These are phyloP conservation scores for Melaleuca alternifolia DNA, from an alignment of 345 rosid genomes.

Conservation along the genomic window DNA sequence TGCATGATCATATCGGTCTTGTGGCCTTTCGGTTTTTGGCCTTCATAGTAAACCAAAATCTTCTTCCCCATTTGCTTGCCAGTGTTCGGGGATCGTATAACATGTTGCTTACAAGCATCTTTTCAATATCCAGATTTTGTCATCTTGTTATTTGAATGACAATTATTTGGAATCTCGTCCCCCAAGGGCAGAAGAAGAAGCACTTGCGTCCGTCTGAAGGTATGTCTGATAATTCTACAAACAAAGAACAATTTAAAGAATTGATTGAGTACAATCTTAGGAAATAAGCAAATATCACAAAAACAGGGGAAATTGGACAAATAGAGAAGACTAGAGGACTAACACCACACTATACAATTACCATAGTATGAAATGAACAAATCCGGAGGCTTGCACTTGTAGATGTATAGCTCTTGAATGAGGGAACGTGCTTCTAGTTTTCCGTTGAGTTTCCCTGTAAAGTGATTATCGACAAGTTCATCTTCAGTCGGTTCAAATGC, in stretches of 20 bases:
- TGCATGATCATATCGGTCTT: background rate
- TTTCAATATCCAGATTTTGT: background rate
- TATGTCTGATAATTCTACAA: background rate
- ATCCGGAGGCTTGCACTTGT: background rate
- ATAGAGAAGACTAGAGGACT: background rate
- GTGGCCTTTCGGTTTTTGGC: background rate
- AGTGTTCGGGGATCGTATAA: background rate
- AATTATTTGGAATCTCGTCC: background rate
- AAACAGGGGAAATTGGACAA: background rate
- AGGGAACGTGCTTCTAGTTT: background rate
- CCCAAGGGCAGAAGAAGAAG: background rate
- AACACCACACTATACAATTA: background rate
- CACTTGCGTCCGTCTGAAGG: background rate
- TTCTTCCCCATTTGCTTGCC: background rate
- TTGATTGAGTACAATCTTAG: background rate
- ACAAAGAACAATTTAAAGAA: background rate
- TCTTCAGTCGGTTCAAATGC: background rate
- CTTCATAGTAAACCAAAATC: background rate
- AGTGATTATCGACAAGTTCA: background rate
- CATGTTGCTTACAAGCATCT: background rate
- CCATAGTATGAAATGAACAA: background rate
- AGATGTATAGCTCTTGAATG: background rate
- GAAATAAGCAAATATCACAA: background rate
- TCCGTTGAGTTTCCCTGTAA: background rate
- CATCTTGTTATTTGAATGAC: background rate